phyloP scores from a whole-genome alignment of 2,329 filamentous ascomycete species.

The Aspergillus ochraceus region DNA sequence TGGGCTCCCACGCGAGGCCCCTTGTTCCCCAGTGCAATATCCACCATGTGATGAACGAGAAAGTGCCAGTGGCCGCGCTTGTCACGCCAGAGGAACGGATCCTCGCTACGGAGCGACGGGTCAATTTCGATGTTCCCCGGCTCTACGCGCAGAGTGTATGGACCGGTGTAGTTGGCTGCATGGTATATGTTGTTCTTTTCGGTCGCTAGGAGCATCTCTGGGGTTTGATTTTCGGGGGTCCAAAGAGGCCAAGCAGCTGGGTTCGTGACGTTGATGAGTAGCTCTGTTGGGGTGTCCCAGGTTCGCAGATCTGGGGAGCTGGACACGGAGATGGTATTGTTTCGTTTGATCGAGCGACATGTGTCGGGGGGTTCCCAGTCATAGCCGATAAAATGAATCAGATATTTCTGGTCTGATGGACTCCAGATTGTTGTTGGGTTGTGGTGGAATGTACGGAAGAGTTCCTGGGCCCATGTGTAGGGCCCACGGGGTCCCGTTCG shows the following conservation, averaged over 20 bases:
- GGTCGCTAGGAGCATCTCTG: constrained; percentile 3
- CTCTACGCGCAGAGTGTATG: constrained; percentile 11
- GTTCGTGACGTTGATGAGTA: constrained; percentile 7
- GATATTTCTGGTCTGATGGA: constrained; percentile 44
- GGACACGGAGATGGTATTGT: constrained; percentile 16
- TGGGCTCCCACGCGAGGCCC: constrained; percentile 36
- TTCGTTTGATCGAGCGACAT: constrained; percentile 15
- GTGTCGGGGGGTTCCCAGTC: constrained; percentile 26
- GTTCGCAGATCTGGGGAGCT: constrained; percentile 2
- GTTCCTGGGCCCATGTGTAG: constrained; percentile 43
- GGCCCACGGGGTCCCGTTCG: constrained; percentile 45
- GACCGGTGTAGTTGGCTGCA: constrained; percentile 10
- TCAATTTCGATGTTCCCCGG: constrained; percentile 8
- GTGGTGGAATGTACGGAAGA: constrained; percentile 48
- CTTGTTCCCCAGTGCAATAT: constrained; percentile 24
- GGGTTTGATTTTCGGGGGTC: not conserved
- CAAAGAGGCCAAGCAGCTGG: constrained; percentile 14
- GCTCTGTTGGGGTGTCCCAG: not conserved
- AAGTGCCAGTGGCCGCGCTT: constrained; percentile 38
- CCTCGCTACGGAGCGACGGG: constrained; percentile 26
- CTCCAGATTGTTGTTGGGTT: constrained; percentile 50
- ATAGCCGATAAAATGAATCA: constrained; percentile 49
- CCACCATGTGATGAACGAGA: constrained; percentile 36
- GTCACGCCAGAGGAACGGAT: constrained; percentile 39
- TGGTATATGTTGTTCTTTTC: constrained; percentile 18